phyloP scores from a whole-genome alignment of 257 asterid species.

The Buddleja alternifolia region DNA sequence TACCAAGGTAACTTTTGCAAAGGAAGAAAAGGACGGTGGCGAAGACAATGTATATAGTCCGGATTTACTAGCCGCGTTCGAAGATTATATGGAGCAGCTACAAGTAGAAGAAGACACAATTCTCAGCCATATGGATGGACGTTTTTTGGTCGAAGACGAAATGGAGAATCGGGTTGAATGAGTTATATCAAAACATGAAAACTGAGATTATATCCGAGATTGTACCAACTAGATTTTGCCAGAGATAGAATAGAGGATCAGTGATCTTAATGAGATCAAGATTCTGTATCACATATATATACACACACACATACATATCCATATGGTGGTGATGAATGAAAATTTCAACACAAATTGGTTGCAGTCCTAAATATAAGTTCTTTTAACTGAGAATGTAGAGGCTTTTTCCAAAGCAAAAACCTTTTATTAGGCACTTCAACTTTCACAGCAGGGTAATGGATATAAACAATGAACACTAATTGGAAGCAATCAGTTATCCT shows the following conservation, averaged over 20 bases:
- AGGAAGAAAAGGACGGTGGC: not conserved
- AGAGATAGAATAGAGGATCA: too few relatives aligned
- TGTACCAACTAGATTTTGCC: too few relatives aligned
- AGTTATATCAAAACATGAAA: not conserved
- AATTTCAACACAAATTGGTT: too few relatives aligned
- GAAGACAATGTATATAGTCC: slow-evolving; percentile 33
- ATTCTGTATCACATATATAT: too few relatives aligned
- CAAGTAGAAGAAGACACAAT: slow-evolving; percentile 49
- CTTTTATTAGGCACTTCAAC: slow-evolving; percentile 19
- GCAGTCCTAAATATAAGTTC: too few relatives aligned
- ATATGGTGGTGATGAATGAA: too few relatives aligned
- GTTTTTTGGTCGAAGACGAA: not conserved
- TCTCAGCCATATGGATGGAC: slow-evolving; percentile 39
- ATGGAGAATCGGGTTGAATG: slow-evolving; percentile 1
- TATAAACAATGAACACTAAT: slow-evolving; percentile 6
- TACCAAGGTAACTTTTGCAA: slow-evolving; percentile 1
- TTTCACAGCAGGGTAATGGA: slow-evolving; percentile 10
- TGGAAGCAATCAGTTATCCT: slow-evolving; percentile 1
- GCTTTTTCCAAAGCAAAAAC: slow-evolving; percentile 1
- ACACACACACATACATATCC: too few relatives aligned
- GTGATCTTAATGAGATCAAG: too few relatives aligned
- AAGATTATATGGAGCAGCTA: slow-evolving; percentile 51
- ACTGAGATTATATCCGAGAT: too few relatives aligned
- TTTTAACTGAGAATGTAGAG: not conserved
- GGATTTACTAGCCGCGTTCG: slow-evolving; percentile 53